These are phyloP conservation scores for Xylaria castorea DNA, from an alignment of 495 filamentous ascomycete genomes.

Conservation along the genomic window DNA sequence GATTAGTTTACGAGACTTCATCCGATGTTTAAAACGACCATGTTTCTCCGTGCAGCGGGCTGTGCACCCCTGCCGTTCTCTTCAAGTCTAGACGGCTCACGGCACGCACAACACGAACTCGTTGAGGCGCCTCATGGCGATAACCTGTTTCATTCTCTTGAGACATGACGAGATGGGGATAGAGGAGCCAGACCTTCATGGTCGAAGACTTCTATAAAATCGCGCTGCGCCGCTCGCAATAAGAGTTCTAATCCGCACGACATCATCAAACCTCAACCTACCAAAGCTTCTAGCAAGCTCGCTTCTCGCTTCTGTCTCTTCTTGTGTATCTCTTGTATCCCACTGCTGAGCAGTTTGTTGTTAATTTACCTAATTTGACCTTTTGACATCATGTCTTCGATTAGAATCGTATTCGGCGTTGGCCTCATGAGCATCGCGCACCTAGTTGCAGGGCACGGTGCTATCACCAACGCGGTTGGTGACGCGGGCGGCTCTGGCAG, in stretches of 20 bases:
- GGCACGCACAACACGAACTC: constrained; percentile 1
- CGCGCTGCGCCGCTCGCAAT: constrained; percentile 16
- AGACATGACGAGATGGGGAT: not conserved
- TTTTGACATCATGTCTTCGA: constrained; percentile 40
- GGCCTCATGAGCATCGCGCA: constrained; percentile 40
- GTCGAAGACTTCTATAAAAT: constrained; percentile 35
- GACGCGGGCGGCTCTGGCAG: constrained; percentile 57
- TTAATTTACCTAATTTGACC: constrained; percentile 21
- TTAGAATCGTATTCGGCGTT: constrained; percentile 41
- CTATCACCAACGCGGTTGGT: constrained; percentile 55
- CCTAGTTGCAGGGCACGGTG: constrained; percentile 56
- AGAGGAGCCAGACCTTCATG: not conserved
- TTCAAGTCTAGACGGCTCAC: not conserved
- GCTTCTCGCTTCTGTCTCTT: constrained; percentile 8
- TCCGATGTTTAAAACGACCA: constrained; percentile 23
- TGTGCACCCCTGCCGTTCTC: constrained; percentile 6
- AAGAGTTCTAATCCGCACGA: constrained; percentile 6
- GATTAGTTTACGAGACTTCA: not conserved
- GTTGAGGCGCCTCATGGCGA: not conserved
- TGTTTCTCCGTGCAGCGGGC: constrained; percentile 3
- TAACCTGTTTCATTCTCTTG: not conserved
- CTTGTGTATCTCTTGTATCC: constrained; percentile 27
- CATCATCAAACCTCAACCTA: constrained; percentile 12
- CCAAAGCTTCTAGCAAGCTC: constrained; percentile 32
- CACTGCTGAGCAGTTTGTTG: constrained; percentile 43